A percentile compares a stretch with the other conserved stretches of the same genome.
Evolutionary conservation across 2,329 filamentous ascomycete genomes (phyloP).

Genomic region (Claviceps humidiphila): DNA sequence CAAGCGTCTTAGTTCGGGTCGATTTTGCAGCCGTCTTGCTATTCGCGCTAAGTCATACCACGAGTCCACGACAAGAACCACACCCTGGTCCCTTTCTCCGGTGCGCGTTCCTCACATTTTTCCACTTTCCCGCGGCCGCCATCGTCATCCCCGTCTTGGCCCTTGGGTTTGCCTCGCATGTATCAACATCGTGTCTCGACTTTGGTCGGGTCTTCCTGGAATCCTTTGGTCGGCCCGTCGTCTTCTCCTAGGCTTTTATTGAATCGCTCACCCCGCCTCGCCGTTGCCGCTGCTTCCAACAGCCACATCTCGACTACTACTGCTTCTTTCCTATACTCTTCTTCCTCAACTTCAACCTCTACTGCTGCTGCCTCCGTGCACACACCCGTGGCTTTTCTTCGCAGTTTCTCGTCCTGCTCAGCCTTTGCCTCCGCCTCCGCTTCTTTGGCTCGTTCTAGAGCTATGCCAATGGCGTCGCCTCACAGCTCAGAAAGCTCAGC

Average conservation of each 20-base stretch:
- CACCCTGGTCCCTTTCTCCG: constrained; percentile 1
- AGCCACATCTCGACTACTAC: constrained; percentile 2
- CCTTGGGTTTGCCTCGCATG: constrained; percentile 10
- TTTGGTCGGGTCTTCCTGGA: constrained; percentile 2
- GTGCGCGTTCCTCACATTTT: background rate
- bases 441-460: constrained; percentile 4
- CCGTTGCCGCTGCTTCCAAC: background rate
- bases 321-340: constrained; percentile 2
- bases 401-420: background rate
- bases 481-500: constrained; percentile 35
- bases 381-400: background rate
- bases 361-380: background rate
- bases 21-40: background rate
- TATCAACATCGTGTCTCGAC: constrained; percentile 8
- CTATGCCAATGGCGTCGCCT: constrained; percentile 19
- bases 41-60: background rate
- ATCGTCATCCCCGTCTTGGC: constrained; percentile 4
- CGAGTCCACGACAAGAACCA: constrained; percentile 3
- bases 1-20: background rate
- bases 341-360: constrained; percentile 1
- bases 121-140: constrained; percentile 1
- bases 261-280: constrained; percentile 6
- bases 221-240: constrained; percentile 6
- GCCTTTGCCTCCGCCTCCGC: no score
- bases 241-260: constrained; percentile 8